These are phyloP conservation scores for Aspergillus sp. DNA, from an alignment of 2,329 filamentous ascomycete species.

Conservation along the genomic window DNA sequence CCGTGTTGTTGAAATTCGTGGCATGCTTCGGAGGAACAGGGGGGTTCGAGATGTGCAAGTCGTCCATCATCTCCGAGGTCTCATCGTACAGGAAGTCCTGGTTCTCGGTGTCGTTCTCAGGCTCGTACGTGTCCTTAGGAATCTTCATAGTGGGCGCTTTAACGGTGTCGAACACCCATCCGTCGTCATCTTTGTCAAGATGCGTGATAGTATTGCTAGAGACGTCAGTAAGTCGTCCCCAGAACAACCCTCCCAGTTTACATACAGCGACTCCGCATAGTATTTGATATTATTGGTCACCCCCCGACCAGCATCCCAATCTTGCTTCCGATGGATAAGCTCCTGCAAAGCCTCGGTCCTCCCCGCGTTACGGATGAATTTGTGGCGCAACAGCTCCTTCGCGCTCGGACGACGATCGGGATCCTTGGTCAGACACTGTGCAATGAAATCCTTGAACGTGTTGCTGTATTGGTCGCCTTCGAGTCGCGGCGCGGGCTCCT, in stretches of 20 bases:
- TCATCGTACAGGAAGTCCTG: constrained; percentile 35
- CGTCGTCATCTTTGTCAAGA: constrained; percentile 66
- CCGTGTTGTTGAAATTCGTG: constrained; percentile 50
- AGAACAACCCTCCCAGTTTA: neutral
- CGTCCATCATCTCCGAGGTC: constrained; percentile 38
- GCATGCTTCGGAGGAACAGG: constrained; percentile 51
- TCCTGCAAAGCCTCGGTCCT: constrained; percentile 87
- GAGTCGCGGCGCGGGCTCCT: constrained; percentile 77
- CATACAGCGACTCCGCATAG: constrained; percentile 85
- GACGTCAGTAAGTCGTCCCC: constrained; percentile 7
- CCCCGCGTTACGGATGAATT: constrained; percentile 82
- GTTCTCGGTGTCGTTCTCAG: constrained; percentile 44
- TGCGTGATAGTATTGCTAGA: constrained; percentile 58
- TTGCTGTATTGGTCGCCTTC: constrained; percentile 78
- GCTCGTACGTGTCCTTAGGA: constrained; percentile 51
- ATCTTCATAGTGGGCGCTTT: constrained; percentile 64
- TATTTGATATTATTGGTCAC: constrained; percentile 72
- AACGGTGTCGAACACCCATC: constrained; percentile 95
- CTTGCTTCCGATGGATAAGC: constrained; percentile 74
- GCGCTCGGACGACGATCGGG: constrained; percentile 79
- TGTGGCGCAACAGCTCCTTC: constrained; percentile 81
- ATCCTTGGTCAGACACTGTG: constrained; percentile 88
- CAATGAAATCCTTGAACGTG: constrained; percentile 92
- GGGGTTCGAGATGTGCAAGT: constrained; percentile 41
- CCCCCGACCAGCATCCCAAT: constrained; percentile 73